Evolutionary conservation across 2,329 filamentous ascomycete species (phyloP).

Genomic region (Botryotinia narcissicola): DNA sequence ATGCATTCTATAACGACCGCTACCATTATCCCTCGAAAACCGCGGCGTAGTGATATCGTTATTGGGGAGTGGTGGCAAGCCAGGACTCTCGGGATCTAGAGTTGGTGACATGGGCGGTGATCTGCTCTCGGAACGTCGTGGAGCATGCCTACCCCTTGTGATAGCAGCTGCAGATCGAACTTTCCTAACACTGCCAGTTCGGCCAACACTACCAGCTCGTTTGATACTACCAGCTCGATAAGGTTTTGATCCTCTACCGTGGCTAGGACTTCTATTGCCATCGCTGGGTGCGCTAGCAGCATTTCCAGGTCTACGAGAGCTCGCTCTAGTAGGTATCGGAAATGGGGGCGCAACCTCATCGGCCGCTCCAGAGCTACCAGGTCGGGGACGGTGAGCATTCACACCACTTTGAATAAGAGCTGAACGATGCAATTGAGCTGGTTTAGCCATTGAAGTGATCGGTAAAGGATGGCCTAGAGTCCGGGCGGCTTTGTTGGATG

Average conservation of each 20-base stretch:
- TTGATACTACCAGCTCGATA: slow-evolving; percentile 62
- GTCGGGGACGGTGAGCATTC: slow-evolving; percentile 61
- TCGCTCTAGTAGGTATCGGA: slow-evolving; percentile 85
- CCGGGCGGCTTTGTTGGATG: slow-evolving; percentile 27
- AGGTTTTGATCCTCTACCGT: slow-evolving; percentile 50
- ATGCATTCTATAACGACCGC: slow-evolving; percentile 46
- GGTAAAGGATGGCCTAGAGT: slow-evolving; percentile 38
- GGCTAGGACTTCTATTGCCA: slow-evolving; percentile 76
- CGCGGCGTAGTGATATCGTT: slow-evolving; percentile 67
- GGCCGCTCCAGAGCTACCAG: slow-evolving; percentile 63
- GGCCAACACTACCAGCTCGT: slow-evolving; percentile 62
- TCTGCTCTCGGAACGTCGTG: slow-evolving; percentile 52
- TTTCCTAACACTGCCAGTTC: slow-evolving; percentile 67
- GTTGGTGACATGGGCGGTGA: slow-evolving; percentile 67
- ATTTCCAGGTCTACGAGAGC: slow-evolving; percentile 71
- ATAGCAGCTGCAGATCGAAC: slow-evolving; percentile 79
- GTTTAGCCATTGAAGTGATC: slow-evolving; percentile 33
- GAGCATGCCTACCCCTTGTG: slow-evolving; percentile 50
- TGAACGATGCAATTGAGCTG: slow-evolving; percentile 66
- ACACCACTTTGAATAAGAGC: slow-evolving; percentile 80
- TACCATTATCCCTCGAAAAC: slow-evolving; percentile 42
- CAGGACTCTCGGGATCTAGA: slow-evolving; percentile 65
- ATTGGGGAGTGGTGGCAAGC: slow-evolving; percentile 67
- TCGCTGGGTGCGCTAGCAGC: slow-evolving; percentile 66
- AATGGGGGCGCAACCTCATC: slow-evolving; percentile 72